phyloP scores from a whole-genome alignment of 73 alveolate species.

The Halteria grandinella region DNA sequence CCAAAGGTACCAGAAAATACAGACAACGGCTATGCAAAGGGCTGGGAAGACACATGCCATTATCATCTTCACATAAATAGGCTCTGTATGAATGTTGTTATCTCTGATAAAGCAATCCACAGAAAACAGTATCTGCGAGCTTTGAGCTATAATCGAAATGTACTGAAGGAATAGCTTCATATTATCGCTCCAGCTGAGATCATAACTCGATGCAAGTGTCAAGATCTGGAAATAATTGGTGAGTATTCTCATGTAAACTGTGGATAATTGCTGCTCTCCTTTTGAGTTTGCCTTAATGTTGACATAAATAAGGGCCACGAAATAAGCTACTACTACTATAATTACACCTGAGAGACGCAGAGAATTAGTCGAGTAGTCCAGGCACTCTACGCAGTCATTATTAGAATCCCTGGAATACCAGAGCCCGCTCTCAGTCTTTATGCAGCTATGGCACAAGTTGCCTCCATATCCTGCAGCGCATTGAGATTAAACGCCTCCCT shows the following conservation, averaged over 20 bases:
- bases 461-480: conserved; percentile 72
- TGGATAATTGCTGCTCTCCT: conserved; percentile 10
- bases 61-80: conserved; percentile 42
- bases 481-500: conserved; percentile 30
- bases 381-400: conserved; percentile 9
- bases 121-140: conserved; percentile 38
- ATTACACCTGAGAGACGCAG: conserved; percentile 8
- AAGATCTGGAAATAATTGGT: conserved; percentile 69
- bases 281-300: conserved; percentile 49
- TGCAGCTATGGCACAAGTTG: conserved; percentile 66
- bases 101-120: conserved; percentile 57
- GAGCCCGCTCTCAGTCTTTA: conserved; percentile 4
- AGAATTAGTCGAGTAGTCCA: neutral
- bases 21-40: neutral
- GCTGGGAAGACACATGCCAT: conserved; percentile 32
- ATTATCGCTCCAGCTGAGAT: conserved; percentile 40
- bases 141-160: conserved; percentile 9
- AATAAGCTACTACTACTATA: conserved; percentile 4
- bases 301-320: conserved; percentile 26
- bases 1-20: neutral
- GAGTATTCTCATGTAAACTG: conserved; percentile 67
- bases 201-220: conserved; percentile 41
- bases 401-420: conserved; percentile 46
- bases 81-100: conserved; percentile 7
- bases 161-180: conserved; percentile 31